Evolutionary conservation across 228 moss, liverwort and hornwort species (phyloP).

Genomic region (Sphagnum magellanicum): DNA sequence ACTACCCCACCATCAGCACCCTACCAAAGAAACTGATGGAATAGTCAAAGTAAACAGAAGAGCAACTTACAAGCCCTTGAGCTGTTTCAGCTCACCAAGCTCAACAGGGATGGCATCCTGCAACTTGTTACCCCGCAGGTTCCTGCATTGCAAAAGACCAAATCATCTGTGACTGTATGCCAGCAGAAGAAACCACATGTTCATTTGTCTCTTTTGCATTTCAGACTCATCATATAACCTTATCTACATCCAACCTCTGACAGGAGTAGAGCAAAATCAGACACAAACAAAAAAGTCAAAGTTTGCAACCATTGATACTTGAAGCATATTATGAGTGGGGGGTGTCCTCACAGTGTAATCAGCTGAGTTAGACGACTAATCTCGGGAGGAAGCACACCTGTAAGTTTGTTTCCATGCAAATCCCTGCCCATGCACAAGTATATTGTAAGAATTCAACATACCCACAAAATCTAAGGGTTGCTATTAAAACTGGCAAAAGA

Average conservation of each 20-base stretch:
- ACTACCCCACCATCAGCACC: no score
- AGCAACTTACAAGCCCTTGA: slow-evolving; percentile 5
- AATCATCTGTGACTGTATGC: no score
- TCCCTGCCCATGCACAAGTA: background rate
- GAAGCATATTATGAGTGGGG: background rate
- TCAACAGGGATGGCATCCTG: slow-evolving; percentile 8
- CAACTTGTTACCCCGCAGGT: slow-evolving; percentile 12
- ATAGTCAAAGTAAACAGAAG: background rate
- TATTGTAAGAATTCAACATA: no score
- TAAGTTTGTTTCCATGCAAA: slow-evolving; percentile 12
- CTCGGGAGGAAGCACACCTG: slow-evolving; percentile 8
- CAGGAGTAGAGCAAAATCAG: background rate
- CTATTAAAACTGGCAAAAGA: no score
- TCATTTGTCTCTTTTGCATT: no score
- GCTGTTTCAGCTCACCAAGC: slow-evolving; percentile 7
- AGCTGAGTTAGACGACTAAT: slow-evolving; percentile 8
- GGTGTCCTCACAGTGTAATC: slow-evolving; percentile 5
- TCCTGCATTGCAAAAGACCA: background rate
- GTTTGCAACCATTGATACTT: background rate
- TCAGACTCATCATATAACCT: no score
- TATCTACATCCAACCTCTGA: no score
- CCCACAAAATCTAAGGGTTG: no score
- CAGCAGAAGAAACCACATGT: no score
- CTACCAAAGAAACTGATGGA: background rate
- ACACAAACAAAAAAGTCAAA: background rate